A percentile compares a stretch with the other conserved stretches of the same genome.
Evolutionary conservation across 2,329 filamentous ascomycete species (phyloP).

Genomic region (Trichophyton verrucosum): DNA sequence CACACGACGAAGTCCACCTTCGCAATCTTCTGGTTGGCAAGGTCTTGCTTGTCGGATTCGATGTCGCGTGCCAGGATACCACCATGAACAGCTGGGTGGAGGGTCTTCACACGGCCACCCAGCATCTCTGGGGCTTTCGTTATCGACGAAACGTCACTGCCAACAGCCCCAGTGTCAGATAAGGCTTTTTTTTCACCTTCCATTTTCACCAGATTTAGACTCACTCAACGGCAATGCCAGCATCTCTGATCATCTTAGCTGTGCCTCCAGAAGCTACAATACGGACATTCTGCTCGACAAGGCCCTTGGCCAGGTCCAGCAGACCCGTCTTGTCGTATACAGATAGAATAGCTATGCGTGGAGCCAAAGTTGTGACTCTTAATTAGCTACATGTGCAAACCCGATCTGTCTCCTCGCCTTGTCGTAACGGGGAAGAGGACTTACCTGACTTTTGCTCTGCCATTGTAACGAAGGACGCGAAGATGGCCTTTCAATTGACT

Average conservation of each 20-base stretch:
- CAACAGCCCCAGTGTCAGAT: not conserved
- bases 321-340: constrained; percentile 98
- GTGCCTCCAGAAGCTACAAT: constrained; percentile 92
- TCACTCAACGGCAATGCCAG: constrained; percentile 88
- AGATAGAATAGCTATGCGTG: constrained; percentile 64
- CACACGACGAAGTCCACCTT: constrained; percentile 95
- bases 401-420: not conserved
- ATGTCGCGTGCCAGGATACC: constrained; percentile 85
- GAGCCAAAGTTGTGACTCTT: not conserved
- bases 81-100: constrained; percentile 81
- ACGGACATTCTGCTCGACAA: constrained; percentile 78
- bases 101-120: constrained; percentile 81
- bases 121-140: constrained; percentile 97
- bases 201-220: constrained; percentile 22
- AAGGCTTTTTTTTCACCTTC: not conserved
- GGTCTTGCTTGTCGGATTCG: constrained; percentile 90
- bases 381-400: not conserved
- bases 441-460: constrained; percentile 3
- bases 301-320: constrained; percentile 80
- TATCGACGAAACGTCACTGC: constrained; percentile 89
- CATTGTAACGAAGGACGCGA: not conserved
- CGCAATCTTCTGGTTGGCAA: constrained; percentile 85
- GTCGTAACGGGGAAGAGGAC: not conserved
- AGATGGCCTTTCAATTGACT: not conserved
- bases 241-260: constrained; percentile 90